These are phyloP conservation scores for Wickerhamomyces canadensis DNA, from an alignment of 805 yeast species.

Conservation along the genomic window DNA sequence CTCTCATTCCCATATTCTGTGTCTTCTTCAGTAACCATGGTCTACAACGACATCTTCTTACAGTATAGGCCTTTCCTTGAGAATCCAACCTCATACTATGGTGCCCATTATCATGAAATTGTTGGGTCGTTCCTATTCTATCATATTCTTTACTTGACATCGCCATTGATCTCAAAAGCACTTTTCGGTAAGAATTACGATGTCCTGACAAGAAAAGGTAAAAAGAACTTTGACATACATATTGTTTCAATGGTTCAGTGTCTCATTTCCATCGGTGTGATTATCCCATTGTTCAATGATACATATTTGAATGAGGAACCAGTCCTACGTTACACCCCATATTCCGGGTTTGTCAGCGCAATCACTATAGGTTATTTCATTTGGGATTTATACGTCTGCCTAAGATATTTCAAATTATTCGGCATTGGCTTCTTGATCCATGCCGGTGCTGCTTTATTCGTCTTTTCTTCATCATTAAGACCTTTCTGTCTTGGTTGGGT, in stretches of 20 bases:
- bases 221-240: slow-evolving; percentile 83
- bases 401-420: slow-evolving; percentile 55
- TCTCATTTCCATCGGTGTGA: slow-evolving; percentile 49
- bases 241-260: slow-evolving; percentile 85
- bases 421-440: slow-evolving; percentile 82
- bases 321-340: slow-evolving; percentile 67
- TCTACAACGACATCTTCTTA: slow-evolving; percentile 13
- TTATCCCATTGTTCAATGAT: slow-evolving; percentile 63
- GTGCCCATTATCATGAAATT: slow-evolving; percentile 74
- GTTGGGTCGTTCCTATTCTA: slow-evolving; percentile 56
- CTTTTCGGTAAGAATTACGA: slow-evolving; percentile 54
- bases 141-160: slow-evolving; percentile 42
- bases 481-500: slow-evolving; percentile 81
- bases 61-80: slow-evolving; percentile 26
- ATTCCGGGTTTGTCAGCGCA: slow-evolving; percentile 67
- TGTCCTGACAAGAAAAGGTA: slow-evolving; percentile 37
- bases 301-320: slow-evolving; percentile 43
- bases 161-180: slow-evolving; percentile 44
- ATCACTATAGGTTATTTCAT: slow-evolving; percentile 79
- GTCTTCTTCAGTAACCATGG: slow-evolving; percentile 6
- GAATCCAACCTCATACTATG: slow-evolving; percentile 35
- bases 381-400: slow-evolving; percentile 82
- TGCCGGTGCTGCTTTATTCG: slow-evolving; percentile 75
- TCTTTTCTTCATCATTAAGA: slow-evolving; percentile 53
- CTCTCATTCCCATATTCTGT: neutral